Evolutionary conservation across 192 early-diverging fungal genomes (phyloP).

Genomic region (Funneliformis mosseae): DNA sequence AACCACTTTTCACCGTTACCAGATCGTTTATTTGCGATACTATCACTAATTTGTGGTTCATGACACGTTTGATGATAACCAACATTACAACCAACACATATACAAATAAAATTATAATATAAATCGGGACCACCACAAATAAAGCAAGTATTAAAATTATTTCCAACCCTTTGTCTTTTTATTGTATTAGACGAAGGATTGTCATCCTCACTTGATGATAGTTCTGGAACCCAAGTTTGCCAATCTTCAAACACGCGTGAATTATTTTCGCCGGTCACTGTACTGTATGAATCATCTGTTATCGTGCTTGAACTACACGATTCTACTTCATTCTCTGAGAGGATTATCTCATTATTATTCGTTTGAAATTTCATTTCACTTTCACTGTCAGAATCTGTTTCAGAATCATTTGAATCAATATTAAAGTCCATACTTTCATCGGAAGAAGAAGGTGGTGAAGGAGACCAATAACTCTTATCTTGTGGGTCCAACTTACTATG

Average conservation of each 20-base stretch:
- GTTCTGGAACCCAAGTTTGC: background rate
- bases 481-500: background rate
- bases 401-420: background rate
- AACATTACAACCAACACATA: slow-evolving; percentile 12
- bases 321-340: background rate
- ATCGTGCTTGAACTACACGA: background rate
- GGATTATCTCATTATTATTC: background rate
- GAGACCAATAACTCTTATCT: background rate
- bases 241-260: background rate
- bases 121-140: slow-evolving; percentile 13
- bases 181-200: background rate
- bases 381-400: background rate
- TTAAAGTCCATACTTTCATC: background rate
- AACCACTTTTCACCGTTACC: background rate
- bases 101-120: slow-evolving; percentile 25
- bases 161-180: background rate
- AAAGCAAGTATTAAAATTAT: slow-evolving; percentile 1
- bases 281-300: background rate
- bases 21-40: background rate
- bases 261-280: background rate
- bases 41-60: slow-evolving; percentile 19
- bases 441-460: background rate
- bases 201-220: background rate
- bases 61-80: slow-evolving; percentile 30
- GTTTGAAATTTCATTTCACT: background rate